Evolutionary conservation across 768 basidiomycete genomes (phyloP), one percentile per base, ranked within the genome.

Genomic region (Calocera cornea): DNA sequence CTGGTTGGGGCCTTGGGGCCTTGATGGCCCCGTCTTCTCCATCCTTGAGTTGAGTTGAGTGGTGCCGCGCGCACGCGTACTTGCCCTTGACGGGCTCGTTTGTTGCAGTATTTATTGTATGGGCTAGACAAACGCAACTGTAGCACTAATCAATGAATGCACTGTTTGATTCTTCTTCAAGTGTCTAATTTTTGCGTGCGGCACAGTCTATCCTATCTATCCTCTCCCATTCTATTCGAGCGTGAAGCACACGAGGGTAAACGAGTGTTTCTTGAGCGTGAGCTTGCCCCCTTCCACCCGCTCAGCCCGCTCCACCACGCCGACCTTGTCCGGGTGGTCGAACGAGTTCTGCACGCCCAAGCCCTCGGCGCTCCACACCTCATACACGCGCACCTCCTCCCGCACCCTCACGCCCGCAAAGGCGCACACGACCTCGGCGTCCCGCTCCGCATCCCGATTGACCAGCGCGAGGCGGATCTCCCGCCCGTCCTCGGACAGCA

Each of bases 391-490:
- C 29, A 83, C 76, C 1, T 69, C 66, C 34, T 70, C 68, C 29
- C 50, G 69, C 1, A 76, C 72, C 1, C 68, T 66, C 10, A 65
- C 33, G 29, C 67, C 73, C 1, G 72, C 68, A 2, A 80, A 76
- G 2, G 79, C 79, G 73, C 80, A 78, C 10, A 79, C 79, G 0
- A 81, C 73, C 0, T 73, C 71, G 69, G 79, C 82, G 16, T 75
- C 76, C 17, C 76, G 71, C 3, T 69, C 69, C 5, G 80, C 80
- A 70, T 80, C 78, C 2, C 83, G 76, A 69, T 87, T 87, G 24
- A 86, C 75, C 11, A 86, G 76, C 12, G 83, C 83, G 2, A 86
- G 66, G 17, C 83, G 77, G n/a, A 87, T 72, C 47, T 73, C 82
- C 75, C 12, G 19, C 60, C 50, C 47, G 11, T 72, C 69, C 11